Evolutionary conservation across 2,329 filamentous ascomycete species (phyloP).

Genomic region (Drechslerella dactyloides): DNA sequence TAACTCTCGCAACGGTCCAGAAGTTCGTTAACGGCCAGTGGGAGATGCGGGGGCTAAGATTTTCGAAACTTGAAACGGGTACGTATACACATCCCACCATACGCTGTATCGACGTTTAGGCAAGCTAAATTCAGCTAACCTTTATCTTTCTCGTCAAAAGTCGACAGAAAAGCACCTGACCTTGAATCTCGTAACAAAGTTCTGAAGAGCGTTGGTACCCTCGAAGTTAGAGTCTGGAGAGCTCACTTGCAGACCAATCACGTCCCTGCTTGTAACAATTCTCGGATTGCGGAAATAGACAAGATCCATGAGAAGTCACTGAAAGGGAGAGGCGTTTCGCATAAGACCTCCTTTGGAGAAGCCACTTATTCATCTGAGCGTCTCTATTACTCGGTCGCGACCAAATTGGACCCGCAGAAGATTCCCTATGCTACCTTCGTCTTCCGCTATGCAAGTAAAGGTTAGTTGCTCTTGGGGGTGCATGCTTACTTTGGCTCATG

Average conservation of each 20-base stretch:
- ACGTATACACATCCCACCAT: not conserved
- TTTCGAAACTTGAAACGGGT: constrained; percentile 32
- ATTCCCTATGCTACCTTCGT: constrained; percentile 19
- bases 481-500: not conserved
- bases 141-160: not conserved
- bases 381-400: not conserved
- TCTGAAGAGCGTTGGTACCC: constrained; percentile 13
- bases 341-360: constrained; percentile 14
- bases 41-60: constrained; percentile 13
- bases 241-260: not conserved
- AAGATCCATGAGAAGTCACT: constrained; percentile 33
- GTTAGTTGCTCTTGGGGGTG: not conserved
- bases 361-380: not conserved
- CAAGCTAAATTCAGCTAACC: not conserved
- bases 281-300: not conserved
- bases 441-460: constrained; percentile 37
- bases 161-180: constrained; percentile 19
- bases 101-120: not conserved
- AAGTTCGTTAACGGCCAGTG: not conserved
- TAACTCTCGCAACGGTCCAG: not conserved
- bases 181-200: constrained; percentile 18
- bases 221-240: constrained; percentile 14
- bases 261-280: not conserved
- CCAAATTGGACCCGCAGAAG: constrained; percentile 15
- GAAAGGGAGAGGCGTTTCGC: constrained; percentile 31